These are phyloP conservation scores for Naganishia friedmannii DNA, from an alignment of 768 basidiomycete species.

Conservation along the genomic window DNA sequence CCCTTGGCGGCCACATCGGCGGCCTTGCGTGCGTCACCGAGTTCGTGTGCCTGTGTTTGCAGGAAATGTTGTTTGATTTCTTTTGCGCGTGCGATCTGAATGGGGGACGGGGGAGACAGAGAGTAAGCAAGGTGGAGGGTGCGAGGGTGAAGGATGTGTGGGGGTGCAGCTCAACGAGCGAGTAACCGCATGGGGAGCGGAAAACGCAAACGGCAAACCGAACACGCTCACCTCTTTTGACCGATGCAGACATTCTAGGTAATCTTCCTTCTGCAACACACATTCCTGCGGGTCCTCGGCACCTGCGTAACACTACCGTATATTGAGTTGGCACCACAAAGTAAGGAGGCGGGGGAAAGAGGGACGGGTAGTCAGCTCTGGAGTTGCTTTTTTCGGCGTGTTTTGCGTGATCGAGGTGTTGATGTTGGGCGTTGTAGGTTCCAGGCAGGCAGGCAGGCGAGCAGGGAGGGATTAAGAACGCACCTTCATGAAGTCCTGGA, in stretches of 20 bases:
- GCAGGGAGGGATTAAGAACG: constrained; percentile 7
- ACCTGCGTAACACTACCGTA: constrained; percentile 72
- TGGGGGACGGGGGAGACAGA: background rate
- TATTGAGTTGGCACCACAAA: too few species aligned
- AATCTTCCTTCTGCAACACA: constrained; percentile 71
- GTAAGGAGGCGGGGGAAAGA: background rate
- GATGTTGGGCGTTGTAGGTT: too few species aligned
- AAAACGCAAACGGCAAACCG: too few species aligned
- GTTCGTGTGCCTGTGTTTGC: constrained; percentile 62
- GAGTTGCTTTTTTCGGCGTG: too few species aligned
- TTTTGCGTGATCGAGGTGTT: too few species aligned
- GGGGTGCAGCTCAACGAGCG: too few species aligned
- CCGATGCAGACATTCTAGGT: constrained; percentile 85
- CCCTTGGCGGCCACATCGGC: constrained; percentile 71
- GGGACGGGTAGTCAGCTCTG: too few species aligned
- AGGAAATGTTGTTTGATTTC: constrained; percentile 69
- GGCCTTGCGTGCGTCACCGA: constrained; percentile 67
- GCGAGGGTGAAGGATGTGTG: too few species aligned
- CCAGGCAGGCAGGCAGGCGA: too few species aligned
- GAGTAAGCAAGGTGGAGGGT: background rate
- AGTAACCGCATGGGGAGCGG: too few species aligned
- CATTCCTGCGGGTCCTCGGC: constrained; percentile 75
- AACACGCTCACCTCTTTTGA: constrained; percentile 71
- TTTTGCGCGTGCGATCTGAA: constrained; percentile 65
- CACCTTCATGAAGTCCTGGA: constrained; percentile 65